phyloP scores from a whole-genome alignment of 306 rosid species.

The Cercis canadensis region DNA sequence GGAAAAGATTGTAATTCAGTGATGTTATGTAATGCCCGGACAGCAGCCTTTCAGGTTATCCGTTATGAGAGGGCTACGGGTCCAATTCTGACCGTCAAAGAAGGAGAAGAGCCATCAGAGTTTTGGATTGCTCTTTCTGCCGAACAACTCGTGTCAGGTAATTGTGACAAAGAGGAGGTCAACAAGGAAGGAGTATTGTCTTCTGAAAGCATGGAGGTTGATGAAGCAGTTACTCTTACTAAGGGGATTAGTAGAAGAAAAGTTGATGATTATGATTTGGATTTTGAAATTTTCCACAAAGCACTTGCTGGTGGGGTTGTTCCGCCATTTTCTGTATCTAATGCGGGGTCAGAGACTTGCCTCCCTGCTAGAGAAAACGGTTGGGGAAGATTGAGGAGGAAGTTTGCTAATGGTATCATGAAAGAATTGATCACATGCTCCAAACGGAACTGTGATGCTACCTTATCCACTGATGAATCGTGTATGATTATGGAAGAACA shows the following conservation, averaged over 20 bases:
- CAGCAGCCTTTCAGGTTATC: slow-evolving; percentile 78
- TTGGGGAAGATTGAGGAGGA: slow-evolving; percentile 77
- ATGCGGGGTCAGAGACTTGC: slow-evolving; percentile 74
- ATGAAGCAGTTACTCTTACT: slow-evolving; percentile 14
- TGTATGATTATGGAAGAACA: slow-evolving; percentile 45
- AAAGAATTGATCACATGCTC: slow-evolving; percentile 63
- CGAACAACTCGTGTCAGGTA: slow-evolving; percentile 46
- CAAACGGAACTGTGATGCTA: slow-evolving; percentile 46
- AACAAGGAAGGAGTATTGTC: slow-evolving; percentile 33
- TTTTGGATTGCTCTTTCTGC: slow-evolving; percentile 79
- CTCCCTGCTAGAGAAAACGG: slow-evolving; percentile 84
- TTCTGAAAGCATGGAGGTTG: slow-evolving; percentile 43
- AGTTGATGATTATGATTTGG: slow-evolving; percentile 75
- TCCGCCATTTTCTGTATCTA: slow-evolving; percentile 72
- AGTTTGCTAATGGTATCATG: slow-evolving; percentile 60
- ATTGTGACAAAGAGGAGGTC: slow-evolving; percentile 39
- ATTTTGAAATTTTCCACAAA: slow-evolving; percentile 78
- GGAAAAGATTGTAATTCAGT: slow-evolving; percentile 60
- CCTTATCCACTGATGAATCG: slow-evolving; percentile 38
- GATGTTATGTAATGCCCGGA: slow-evolving; percentile 66
- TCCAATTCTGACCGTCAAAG: slow-evolving; percentile 53
- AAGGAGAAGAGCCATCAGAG: slow-evolving; percentile 74
- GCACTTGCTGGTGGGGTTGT: slow-evolving; percentile 93
- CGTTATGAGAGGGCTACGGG: slow-evolving; percentile 78
- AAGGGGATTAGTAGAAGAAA: slow-evolving; percentile 46